Conservation (phyloP, 805 yeast genomes). For the Candida nitratophila region DNA sequence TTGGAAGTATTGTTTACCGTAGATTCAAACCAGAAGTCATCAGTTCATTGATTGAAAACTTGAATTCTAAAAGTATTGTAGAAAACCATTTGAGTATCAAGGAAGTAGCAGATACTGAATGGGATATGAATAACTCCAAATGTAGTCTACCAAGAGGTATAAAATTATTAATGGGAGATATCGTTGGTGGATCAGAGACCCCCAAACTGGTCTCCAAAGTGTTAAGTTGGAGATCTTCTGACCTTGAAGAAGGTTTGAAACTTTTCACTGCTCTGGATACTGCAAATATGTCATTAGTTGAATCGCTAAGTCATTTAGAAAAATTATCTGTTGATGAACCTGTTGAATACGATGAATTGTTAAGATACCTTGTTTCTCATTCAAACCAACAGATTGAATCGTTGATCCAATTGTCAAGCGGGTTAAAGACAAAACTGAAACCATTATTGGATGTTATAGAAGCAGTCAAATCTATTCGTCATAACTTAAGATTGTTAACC, state of each 20-base stretch:
- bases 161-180: slow-evolving; percentile 85
- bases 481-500: slow-evolving; percentile 54
- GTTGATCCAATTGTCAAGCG: neutral
- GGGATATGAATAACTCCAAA: slow-evolving; percentile 53
- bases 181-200: slow-evolving; percentile 87
- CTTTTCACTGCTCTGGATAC: slow-evolving; percentile 50
- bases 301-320: slow-evolving; percentile 36
- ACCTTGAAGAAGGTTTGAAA: slow-evolving; percentile 41
- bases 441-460: slow-evolving; percentile 28
- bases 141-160: slow-evolving; percentile 65
- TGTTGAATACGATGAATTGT: slow-evolving; percentile 25
- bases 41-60: neutral
- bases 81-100: slow-evolving; percentile 25
- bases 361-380: slow-evolving; percentile 14
- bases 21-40: slow-evolving; percentile 61
- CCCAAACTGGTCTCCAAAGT: slow-evolving; percentile 82
- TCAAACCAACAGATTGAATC: slow-evolving; percentile 7
- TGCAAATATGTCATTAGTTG: slow-evolving; percentile 54
- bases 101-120: slow-evolving; percentile 34
- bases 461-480: slow-evolving; percentile 47
- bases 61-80: slow-evolving; percentile 11
- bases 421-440: slow-evolving; percentile 3
- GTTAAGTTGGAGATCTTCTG: slow-evolving; percentile 53
- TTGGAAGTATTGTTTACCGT: slow-evolving; percentile 77
- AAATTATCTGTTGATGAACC: slow-evolving; percentile 24